Evolutionary conservation across 352 stramenopile species (phyloP).

Genomic region (Phytophthora foliorum): DNA sequence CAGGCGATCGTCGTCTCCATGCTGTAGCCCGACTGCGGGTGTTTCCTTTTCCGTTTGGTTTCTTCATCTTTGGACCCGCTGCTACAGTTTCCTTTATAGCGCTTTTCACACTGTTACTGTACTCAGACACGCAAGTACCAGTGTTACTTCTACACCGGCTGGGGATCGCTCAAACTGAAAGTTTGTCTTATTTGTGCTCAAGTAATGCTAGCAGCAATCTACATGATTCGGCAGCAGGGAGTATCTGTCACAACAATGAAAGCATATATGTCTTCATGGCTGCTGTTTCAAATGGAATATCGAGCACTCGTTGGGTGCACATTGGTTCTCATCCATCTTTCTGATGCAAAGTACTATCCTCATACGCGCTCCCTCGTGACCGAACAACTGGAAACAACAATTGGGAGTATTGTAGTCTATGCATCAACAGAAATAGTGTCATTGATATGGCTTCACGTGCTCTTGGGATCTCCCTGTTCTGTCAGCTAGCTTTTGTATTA

Average conservation of each 20-base stretch:
- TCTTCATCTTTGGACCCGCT: slow-evolving; percentile 12
- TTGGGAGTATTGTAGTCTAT: slow-evolving; percentile 1
- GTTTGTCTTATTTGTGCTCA: slow-evolving; percentile 13
- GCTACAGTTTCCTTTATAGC: slow-evolving; percentile 1
- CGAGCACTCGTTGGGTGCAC: slow-evolving; percentile 16
- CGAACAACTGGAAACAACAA: slow-evolving; percentile 1
- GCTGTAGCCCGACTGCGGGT: slow-evolving; percentile 8
- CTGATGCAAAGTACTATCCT: slow-evolving; percentile 25
- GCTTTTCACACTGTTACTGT: slow-evolving; percentile 2
- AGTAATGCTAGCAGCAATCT: slow-evolving; percentile 11
- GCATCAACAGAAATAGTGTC: neutral
- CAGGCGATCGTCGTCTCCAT: neutral
- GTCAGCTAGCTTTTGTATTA: slow-evolving; percentile 6
- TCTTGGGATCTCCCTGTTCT: slow-evolving; percentile 9
- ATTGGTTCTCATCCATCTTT: slow-evolving; percentile 5
- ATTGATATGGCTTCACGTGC: slow-evolving; percentile 1
- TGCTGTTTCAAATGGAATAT: slow-evolving; percentile 34
- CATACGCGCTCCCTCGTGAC: slow-evolving; percentile 2
- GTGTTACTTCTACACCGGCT: neutral
- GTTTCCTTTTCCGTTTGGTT: slow-evolving; percentile 22
- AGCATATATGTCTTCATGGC: neutral
- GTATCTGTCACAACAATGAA: slow-evolving; percentile 13
- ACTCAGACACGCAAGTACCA: neutral
- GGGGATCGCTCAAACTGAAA: slow-evolving; percentile 11
- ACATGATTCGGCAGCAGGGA: no score